Base-by-base conservation (phyloP, 768 basidiomycete genomes). In the Trametes punicea region DNA sequence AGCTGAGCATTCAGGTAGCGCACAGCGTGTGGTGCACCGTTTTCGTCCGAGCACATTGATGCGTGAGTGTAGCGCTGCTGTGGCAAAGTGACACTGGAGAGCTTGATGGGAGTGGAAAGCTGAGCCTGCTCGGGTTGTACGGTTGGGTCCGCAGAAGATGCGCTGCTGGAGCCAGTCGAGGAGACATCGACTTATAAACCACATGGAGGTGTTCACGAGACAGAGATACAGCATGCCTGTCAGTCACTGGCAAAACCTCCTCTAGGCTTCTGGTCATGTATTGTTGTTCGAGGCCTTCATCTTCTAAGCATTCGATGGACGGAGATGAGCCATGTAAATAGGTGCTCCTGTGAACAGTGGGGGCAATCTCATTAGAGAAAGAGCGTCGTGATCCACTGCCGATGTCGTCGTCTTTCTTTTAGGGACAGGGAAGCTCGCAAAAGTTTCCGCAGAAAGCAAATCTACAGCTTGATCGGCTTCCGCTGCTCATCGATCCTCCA, bases 1-100 rank as follows among this genome's bases (percentile, higher is more conserved):
- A 67, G 62, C 48, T 67, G 68, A 9, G 60, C 61, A 45, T 66
- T 66, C 49, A 69, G 41, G 49, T 65, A 69, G 33, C 62, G 60
- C 18, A 57, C 51, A 4, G 63, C 59, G 20, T 64, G 64, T 13
- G 62, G 60, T 3, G 66, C 66, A 29, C 57, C 54, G 34, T 67
- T 67, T 46, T 63, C 64, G 46, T 63, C 67, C 20, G 57, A 51
- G 55, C 65, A 66, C 67, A 68, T 44, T 23, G 25, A 15, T 25
- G 25, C 42, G 21, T 7, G 13, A 41, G 39, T 41, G 39, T 18
- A 7, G 31, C 7, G 31, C 31, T 15, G 36, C 11, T 42, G 2
- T 9, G 39, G 2, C 6, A 21, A 5, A 41, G 20, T 41, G 21
- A 40, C n/a, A n/a, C n/a, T n/a, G n/a, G 20, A 5, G 42, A 11